A percentile compares a stretch with the other conserved stretches of the same genome.
phyloP scores from a whole-genome alignment of 2,329 filamentous ascomycete species.

The Chalaropsis ovoidea region DNA sequence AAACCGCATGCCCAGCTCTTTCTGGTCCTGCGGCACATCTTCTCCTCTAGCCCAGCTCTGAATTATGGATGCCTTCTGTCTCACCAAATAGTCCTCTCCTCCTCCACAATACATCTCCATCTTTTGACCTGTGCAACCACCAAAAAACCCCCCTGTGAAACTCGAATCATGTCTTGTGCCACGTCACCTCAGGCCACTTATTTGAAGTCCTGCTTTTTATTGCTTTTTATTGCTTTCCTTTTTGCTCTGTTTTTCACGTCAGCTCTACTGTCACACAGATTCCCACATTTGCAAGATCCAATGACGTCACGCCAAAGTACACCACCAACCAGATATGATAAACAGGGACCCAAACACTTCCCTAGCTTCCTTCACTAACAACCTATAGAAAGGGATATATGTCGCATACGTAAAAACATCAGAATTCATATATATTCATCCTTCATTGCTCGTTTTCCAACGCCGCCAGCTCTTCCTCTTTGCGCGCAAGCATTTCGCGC shows the following conservation, averaged over 20 bases:
- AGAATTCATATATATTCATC: constrained; percentile 7
- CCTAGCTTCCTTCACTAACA: too few species aligned
- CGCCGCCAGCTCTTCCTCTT: constrained; percentile 60
- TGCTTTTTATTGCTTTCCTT: neutral
- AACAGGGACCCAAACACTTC: too few species aligned
- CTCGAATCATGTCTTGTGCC: neutral
- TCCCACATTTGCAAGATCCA: neutral
- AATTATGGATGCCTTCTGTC: neutral
- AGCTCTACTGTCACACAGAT: neutral
- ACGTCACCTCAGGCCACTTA: too few species aligned
- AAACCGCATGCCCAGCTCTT: too few species aligned
- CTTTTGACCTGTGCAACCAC: neutral
- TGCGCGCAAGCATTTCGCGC: constrained; percentile 59
- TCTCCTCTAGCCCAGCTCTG: too few species aligned
- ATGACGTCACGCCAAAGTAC: neutral
- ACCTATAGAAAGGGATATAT: constrained; percentile 1
- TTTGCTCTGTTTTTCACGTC: neutral
- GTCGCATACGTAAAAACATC: neutral
- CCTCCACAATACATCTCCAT: neutral
- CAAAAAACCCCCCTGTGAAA: neutral
- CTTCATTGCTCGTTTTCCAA: constrained; percentile 27
- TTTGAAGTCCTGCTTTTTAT: too few species aligned
- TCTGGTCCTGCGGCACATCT: too few species aligned
- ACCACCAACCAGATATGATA: neutral
- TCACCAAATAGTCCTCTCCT: neutral